Base-by-base conservation (phyloP, 148 eudicot genomes). In the Camellia granthamiana region DNA sequence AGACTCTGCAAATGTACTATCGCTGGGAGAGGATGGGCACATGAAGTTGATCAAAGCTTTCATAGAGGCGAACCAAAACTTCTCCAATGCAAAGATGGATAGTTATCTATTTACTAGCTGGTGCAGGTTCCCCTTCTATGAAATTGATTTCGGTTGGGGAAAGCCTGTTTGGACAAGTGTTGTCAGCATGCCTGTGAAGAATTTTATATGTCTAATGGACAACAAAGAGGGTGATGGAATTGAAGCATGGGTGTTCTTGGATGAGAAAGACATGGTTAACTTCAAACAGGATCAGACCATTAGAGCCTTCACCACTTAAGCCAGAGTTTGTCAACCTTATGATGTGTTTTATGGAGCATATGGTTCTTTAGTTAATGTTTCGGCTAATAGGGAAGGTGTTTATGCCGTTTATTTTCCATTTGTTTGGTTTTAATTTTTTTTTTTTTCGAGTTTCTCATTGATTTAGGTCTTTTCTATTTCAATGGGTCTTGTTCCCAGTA, bases 61-160 rank as follows among this genome's bases (percentile, higher is more conserved):
- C 7, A 5, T 49, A 49, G 5, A 49, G 7, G 5, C 7, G 52
- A 49, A 49, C 7, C 52, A 49, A 7, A 49, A 49, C 52, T 49
- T 7, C 52, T 49, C 44, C 18, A 13, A 58, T 38, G 12, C 51
- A 21, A 49, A 23, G 62, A 10, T 52, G 78, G 74, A 54, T 67
- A 19, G 67, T 54, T 65, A 59, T 54, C 41, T 59, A 52, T 64
- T 64, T 9, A 77, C 59, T 23, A 75, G 69, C 69, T 78, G 59
- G 74, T 68, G 63, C 42, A 78, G 81, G 23, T 74, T 86, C 66
- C 77, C 84, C 0, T 30, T 77, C 6, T 86, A 86, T 63, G 84
- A 81, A 60, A 75, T 69, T 3, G 84, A 83, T 78, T 86, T 83
- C 41, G 86, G 86, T 69, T 83, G 80, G 81, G 86, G 88, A 47